Base-by-base conservation (phyloP, 257 asterid genomes). In the Cinchona pubescens region DNA sequence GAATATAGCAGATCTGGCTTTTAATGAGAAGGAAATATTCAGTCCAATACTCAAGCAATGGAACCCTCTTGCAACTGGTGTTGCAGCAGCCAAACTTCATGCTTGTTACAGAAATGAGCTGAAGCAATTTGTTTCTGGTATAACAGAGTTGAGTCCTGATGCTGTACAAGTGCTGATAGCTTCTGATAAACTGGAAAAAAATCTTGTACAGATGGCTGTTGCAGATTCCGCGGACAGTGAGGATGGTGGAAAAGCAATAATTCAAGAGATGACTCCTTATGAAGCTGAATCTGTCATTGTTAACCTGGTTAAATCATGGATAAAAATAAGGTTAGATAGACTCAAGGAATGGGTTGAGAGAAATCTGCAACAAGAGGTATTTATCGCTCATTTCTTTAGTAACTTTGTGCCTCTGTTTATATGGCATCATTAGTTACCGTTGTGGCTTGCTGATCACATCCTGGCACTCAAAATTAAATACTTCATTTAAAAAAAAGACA, bases 211-310 rank as follows among this genome's bases (percentile, higher is more conserved):
- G 83, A 92, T 94, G 94, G 98, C 96, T 29, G 98, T 94, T 81
- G 86, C 87, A 35, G 97, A 94, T 86, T 86, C 96, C 11, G 90
- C 83, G 64, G 97, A 92, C 76, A 92, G 98, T 79, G 98, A 92
- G 77, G 98, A 94, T 83, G 97, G 97, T 82, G 98, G 98, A 51
- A 94, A 94, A 80, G 90, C 96, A 58, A 87, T 92, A 58, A 94
- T 94, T 79, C 94, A 88, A 82, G 98, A 94, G 87, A 92, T 94
- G 97, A 75, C 87, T 85, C 98, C 98, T 72, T 94, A 87, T 48
- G 98, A 94, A 86, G 88, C 95, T 77, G 97, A 92, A 83, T 82
- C 92, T 79, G 96, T 89, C 75, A 88, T 94, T 35, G 79, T 78
- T 49, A 83, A 79, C 80, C 84, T 94, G 80, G 98, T 89, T 68